These are phyloP conservation scores for Candida berthetii DNA, from an alignment of 805 yeast species.

Conservation along the genomic window DNA sequence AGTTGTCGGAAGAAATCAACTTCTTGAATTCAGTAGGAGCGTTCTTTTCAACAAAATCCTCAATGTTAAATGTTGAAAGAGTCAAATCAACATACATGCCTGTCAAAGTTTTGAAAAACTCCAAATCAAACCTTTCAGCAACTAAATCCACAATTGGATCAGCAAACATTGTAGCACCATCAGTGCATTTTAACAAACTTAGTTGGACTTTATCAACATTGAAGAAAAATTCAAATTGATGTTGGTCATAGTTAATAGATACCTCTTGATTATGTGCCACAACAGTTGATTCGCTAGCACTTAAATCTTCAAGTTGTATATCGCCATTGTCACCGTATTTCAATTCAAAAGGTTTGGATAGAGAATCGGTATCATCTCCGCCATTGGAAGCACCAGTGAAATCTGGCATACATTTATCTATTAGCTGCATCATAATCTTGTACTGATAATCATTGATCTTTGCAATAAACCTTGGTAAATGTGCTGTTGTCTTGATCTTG, in stretches of 20 bases:
- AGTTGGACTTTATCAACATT: conserved; percentile 58
- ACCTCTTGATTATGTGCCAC: conserved; percentile 10
- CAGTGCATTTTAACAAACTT: conserved; percentile 61
- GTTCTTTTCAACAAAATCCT: conserved; percentile 66
- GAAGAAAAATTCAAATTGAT: conserved; percentile 65
- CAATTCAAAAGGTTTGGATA: conserved; percentile 17
- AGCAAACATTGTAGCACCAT: conserved; percentile 51
- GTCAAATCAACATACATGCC: conserved; percentile 62
- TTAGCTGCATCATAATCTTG: conserved; percentile 73
- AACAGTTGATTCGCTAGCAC: background rate
- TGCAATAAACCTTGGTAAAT: conserved; percentile 65
- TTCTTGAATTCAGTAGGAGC: conserved; percentile 60
- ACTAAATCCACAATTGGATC: conserved; percentile 67
- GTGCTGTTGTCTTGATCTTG: conserved; percentile 65
- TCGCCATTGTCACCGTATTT: conserved; percentile 5
- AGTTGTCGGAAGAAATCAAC: conserved; percentile 59
- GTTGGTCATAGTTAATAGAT: conserved; percentile 35
- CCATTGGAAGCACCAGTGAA: conserved; percentile 18
- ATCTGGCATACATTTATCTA: conserved; percentile 63
- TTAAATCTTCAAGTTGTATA: conserved; percentile 10
- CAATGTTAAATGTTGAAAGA: conserved; percentile 60
- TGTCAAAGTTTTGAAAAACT: conserved; percentile 50
- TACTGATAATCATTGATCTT: conserved; percentile 86
- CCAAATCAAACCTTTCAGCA: conserved; percentile 57
- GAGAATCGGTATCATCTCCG: conserved; percentile 27